Percentiles rank a stretch among this genome's conserved stretches.
Conservation (phyloP, 139 green algal species). For the Auxenochlorella pyrenoidosa region DNA sequence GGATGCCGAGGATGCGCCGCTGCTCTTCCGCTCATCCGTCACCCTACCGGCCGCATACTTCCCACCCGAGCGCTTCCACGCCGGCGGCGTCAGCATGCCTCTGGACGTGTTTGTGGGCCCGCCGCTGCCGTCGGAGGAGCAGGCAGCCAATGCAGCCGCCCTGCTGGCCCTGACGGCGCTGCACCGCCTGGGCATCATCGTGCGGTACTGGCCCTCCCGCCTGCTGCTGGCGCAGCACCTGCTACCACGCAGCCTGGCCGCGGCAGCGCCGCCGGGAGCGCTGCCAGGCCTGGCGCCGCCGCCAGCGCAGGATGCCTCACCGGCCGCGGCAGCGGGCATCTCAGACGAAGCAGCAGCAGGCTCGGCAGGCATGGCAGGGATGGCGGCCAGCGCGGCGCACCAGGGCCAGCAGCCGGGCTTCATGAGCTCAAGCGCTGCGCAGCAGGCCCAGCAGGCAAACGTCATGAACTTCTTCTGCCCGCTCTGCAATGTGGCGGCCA, state of each 20-base stretch:
- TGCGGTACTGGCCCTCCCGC: conserved; percentile 46
- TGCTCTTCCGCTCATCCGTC: conserved; percentile 26
- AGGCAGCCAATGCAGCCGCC: conserved; percentile 26
- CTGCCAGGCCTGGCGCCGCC: neutral
- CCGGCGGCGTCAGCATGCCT: conserved; percentile 1
- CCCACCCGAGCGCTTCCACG: conserved; percentile 23
- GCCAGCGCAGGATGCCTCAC: neutral
- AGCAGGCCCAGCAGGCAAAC: neutral
- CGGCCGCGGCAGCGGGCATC: too few species aligned
- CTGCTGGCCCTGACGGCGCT: conserved; percentile 32
- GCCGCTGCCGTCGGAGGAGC: conserved; percentile 2
- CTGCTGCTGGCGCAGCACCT: conserved; percentile 42
- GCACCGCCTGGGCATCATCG: conserved; percentile 23
- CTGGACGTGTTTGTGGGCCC: conserved; percentile 27
- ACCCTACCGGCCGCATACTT: conserved; percentile 25
- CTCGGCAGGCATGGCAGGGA: too few species aligned
- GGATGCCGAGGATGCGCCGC: neutral
- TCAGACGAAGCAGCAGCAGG: neutral
- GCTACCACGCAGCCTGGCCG: conserved; percentile 7
- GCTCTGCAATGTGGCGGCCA: conserved; percentile 38
- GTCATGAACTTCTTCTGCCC: conserved; percentile 26
- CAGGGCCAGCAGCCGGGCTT: neutral
- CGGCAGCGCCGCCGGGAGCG: neutral
- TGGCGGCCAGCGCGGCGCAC: neutral
- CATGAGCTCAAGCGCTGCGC: neutral